A percentile compares a stretch with the other conserved stretches of the same genome.
These are phyloP conservation scores for Trichoderma harzianum DNA, from an alignment of 2,329 filamentous ascomycete species.

Conservation along the genomic window DNA sequence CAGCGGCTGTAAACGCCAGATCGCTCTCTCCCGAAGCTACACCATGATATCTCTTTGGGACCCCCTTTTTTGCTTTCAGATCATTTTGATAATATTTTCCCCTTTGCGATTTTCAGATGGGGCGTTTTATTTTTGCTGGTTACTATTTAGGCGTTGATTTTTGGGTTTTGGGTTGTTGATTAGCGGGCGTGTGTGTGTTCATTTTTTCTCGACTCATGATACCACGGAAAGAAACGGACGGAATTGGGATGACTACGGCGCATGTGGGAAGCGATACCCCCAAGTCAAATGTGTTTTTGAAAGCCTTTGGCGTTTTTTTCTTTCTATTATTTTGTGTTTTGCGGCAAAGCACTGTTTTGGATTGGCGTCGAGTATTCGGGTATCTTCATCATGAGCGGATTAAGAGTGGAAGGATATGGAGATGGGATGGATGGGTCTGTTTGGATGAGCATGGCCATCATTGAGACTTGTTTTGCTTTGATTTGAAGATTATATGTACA, in stretches of 20 bases:
- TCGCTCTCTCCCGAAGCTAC: not conserved
- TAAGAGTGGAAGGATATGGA: not conserved
- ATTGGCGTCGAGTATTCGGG: not conserved
- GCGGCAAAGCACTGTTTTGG: not conserved
- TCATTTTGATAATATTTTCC: not conserved
- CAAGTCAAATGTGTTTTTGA: not conserved
- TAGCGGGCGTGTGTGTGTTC: constrained; percentile 12
- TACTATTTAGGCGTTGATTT: constrained; percentile 11
- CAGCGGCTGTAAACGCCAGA: constrained; percentile 21
- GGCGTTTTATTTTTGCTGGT: not conserved
- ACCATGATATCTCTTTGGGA: not conserved
- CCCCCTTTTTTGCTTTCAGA: not conserved
- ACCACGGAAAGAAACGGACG: constrained; percentile 13
- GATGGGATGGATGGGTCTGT: not conserved
- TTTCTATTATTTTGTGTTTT: not conserved
- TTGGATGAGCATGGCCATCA: not conserved
- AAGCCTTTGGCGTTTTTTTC: not conserved
- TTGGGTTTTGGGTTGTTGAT: not conserved
- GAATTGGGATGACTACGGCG: constrained; percentile 16
- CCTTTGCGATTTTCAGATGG: not conserved
- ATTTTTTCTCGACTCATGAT: constrained; percentile 14
- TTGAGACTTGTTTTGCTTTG: not conserved
- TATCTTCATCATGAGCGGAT: not conserved
- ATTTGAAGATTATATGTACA: not conserved
- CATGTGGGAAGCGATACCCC: constrained; percentile 22